phyloP scores from a whole-genome alignment of 331 rosid species.

The Rosa hybrid region DNA sequence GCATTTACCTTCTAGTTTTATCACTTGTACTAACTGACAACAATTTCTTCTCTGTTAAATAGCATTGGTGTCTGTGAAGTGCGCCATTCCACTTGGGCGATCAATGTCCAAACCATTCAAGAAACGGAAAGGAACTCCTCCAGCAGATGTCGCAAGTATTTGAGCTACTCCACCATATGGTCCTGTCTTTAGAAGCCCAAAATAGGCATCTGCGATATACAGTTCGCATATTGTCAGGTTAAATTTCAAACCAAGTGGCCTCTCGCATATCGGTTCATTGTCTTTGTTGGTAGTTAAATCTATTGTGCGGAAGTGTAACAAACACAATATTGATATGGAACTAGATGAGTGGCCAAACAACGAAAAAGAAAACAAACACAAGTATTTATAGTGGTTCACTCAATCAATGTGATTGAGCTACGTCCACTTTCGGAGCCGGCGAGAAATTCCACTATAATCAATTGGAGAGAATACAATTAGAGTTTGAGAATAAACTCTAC shows the following conservation, averaged over 20 bases:
- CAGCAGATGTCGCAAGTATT: not conserved
- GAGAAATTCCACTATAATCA: too few species aligned
- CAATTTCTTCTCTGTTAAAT: not conserved
- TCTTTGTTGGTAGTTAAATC: not conserved
- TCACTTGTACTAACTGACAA: not conserved
- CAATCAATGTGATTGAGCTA: too few species aligned
- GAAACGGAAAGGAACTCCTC: not conserved
- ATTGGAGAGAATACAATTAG: too few species aligned
- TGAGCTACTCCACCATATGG: conserved; percentile 27
- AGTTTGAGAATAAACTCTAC: too few species aligned
- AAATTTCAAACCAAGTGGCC: conserved; percentile 49
- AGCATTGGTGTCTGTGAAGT: not conserved
- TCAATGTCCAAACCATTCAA: not conserved
- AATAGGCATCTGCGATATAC: conserved; percentile 48
- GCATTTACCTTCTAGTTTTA: not conserved
- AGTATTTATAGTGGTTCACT: too few species aligned
- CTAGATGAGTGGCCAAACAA: too few species aligned
- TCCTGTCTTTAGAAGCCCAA: conserved; percentile 35
- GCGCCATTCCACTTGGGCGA: not conserved
- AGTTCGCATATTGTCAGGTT: conserved; percentile 34
- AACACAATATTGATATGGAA: too few species aligned
- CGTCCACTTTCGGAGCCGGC: too few species aligned
- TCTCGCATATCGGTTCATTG: conserved; percentile 39
- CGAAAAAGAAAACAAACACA: too few species aligned
- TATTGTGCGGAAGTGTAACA: too few species aligned